Conservation (phyloP, 495 filamentous ascomycete species). For the Terfezia boudieri region DNA sequence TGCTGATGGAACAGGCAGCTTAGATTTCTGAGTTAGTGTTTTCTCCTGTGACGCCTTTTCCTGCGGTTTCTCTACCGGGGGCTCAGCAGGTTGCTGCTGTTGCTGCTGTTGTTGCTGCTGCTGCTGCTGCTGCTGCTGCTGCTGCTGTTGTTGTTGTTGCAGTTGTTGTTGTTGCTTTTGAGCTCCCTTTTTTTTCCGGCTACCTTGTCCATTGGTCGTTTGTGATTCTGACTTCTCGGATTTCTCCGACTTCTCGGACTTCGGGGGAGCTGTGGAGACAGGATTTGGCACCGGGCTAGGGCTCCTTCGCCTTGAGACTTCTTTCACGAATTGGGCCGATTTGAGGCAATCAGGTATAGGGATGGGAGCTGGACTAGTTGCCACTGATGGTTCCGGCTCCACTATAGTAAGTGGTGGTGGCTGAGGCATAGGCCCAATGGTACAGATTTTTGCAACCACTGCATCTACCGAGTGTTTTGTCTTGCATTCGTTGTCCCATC, state of each 20-base stretch:
- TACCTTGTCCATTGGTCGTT: constrained; percentile 26
- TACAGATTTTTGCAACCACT: constrained; percentile 29
- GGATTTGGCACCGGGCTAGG: neutral
- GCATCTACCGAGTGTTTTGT: constrained; percentile 56
- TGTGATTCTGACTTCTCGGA: constrained; percentile 24
- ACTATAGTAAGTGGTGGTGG: constrained; percentile 16
- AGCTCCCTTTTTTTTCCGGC: constrained; percentile 39
- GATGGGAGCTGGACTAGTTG: neutral
- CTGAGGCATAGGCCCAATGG: constrained; percentile 13
- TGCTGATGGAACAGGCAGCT: neutral
- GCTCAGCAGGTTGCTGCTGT: neutral
- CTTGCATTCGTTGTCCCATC: constrained; percentile 72
- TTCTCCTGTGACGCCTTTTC: constrained; percentile 8
- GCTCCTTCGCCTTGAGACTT: neutral
- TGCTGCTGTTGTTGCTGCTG: neutral
- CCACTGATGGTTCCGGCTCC: constrained; percentile 17
- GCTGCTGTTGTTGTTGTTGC: constrained; percentile 19
- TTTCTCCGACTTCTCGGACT: constrained; percentile 3
- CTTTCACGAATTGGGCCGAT: neutral
- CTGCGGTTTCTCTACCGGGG: constrained; percentile 4
- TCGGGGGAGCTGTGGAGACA: constrained; percentile 2
- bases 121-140: neutral
- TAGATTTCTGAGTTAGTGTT: neutral
- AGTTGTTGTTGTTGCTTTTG: constrained; percentile 13
- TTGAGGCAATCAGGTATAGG: constrained; percentile 1